Percentiles rank a stretch among this genome's conserved stretches.
These are phyloP conservation scores for Candida gorgasii DNA, from an alignment of 805 yeast genomes.

Conservation along the genomic window DNA sequence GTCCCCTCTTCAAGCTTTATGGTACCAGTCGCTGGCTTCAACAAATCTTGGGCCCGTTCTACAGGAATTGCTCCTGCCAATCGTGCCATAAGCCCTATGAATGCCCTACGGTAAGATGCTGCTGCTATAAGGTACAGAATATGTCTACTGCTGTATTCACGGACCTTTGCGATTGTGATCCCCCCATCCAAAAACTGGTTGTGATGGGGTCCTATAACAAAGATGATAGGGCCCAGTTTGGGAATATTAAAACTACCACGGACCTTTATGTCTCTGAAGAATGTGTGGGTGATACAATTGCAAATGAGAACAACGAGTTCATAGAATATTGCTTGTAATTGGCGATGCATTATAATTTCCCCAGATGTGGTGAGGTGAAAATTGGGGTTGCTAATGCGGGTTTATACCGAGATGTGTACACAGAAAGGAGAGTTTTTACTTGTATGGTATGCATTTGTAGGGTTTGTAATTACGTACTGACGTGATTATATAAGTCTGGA, in stretches of 20 bases:
- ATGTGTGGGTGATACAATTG: conserved; percentile 36
- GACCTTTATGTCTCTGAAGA: conserved; percentile 40
- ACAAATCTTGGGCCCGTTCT: conserved; percentile 42
- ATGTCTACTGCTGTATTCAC: conserved; percentile 29
- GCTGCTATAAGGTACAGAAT: conserved; percentile 41
- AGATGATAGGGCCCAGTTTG: conserved; percentile 35
- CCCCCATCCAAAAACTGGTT: conserved; percentile 44
- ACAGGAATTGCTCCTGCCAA: conserved; percentile 42
- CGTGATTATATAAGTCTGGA: no score
- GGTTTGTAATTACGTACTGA: no score
- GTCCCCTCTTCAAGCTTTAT: conserved; percentile 19
- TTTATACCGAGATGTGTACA: no score
- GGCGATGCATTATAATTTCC: not conserved
- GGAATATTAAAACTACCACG: conserved; percentile 43
- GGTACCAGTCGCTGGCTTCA: conserved; percentile 30
- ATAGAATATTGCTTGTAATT: conserved; percentile 10
- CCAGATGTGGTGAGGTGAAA: not conserved
- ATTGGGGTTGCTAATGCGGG: no score
- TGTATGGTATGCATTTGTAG: not conserved
- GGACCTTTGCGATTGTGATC: conserved; percentile 38
- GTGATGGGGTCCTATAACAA: conserved; percentile 46
- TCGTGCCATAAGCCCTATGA: conserved; percentile 34
- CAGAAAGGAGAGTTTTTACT: no score
- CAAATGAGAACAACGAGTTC: conserved; percentile 36
- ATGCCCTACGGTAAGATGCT: conserved; percentile 30